Conservation (phyloP, 441 rosid species). For the Arabidopsis hybrid region DNA sequence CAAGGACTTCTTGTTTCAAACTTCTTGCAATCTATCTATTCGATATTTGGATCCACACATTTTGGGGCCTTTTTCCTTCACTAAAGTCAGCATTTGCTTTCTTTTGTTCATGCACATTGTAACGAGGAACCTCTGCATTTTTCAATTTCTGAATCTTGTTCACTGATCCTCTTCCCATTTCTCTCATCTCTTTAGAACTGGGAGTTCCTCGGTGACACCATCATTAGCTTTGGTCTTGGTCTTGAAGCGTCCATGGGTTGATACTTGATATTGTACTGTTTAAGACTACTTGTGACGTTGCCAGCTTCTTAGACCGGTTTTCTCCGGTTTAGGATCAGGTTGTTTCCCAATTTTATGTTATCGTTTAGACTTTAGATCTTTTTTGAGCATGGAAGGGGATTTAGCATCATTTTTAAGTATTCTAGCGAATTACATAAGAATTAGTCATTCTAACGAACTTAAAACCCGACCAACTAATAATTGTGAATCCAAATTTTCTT, state of each 20-base stretch:
- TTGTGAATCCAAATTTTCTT: constrained; percentile 29
- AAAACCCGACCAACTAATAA: constrained; percentile 22
- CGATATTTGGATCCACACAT: constrained; percentile 13
- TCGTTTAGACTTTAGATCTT: neutral
- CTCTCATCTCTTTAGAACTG: constrained; percentile 56
- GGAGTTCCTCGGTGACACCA: constrained; percentile 93
- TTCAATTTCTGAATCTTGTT: constrained; percentile 1
- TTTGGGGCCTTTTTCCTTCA: neutral
- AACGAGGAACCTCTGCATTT: neutral
- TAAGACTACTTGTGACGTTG: neutral
- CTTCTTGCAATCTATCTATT: constrained; percentile 4
- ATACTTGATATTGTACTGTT: constrained; percentile 25
- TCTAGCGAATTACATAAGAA: neutral
- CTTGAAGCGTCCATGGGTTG: constrained; percentile 34
- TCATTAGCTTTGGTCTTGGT: constrained; percentile 32
- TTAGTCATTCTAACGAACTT: constrained; percentile 3
- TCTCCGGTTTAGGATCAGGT: neutral
- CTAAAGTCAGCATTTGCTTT: neutral
- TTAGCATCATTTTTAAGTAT: neutral
- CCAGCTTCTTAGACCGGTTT: neutral
- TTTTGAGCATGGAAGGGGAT: neutral
- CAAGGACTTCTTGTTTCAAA: constrained; percentile 26
- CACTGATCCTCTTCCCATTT: constrained; percentile 36
- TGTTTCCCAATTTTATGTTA: neutral
- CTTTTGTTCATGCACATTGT: constrained; percentile 14